Percentiles rank a stretch among this genome's conserved stretches.
Evolutionary conservation across 179 eudicot species (phyloP).

Genomic region (Dionaea muscipula): DNA sequence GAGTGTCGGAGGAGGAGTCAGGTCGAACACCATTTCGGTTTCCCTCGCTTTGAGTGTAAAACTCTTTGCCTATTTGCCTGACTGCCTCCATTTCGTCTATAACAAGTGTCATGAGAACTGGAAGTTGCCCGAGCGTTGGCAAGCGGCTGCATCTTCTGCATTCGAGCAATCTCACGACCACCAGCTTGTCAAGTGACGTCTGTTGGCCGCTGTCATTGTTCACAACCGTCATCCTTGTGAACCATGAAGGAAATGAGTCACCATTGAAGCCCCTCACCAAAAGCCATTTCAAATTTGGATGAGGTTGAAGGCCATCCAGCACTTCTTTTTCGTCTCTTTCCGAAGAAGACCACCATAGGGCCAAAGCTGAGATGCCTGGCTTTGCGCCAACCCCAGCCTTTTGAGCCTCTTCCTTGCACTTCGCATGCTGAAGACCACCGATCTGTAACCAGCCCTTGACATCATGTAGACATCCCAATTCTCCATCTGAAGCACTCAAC

Average conservation of each 20-base stretch:
- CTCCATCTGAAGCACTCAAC: conserved; percentile 6
- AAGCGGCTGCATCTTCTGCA: not conserved
- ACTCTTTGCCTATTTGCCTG: conserved; percentile 1
- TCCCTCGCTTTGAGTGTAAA: not conserved
- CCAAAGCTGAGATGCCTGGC: conserved; percentile 7
- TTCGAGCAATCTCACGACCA: not conserved
- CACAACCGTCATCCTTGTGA: conserved; percentile 2
- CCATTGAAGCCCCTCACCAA: conserved; percentile 4
- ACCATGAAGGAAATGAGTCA: conserved; percentile 4
- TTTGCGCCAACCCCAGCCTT: conserved; percentile 12
- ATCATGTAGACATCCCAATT: conserved; percentile 11
- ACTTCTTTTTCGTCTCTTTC: conserved; percentile 14
- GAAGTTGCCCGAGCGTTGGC: conserved; percentile 6
- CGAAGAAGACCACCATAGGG: not conserved
- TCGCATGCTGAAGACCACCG: conserved; percentile 16
- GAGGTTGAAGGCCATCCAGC: conserved; percentile 21
- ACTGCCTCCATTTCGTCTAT: not conserved
- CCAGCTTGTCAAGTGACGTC: not conserved
- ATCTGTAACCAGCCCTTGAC: conserved; percentile 15
- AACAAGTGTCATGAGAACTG: not conserved
- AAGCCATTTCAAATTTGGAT: conserved; percentile 16
- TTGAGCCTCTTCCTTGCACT: conserved; percentile 15
- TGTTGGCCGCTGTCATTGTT: conserved; percentile 2
- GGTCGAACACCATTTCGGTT: not conserved
- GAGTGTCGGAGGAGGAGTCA: not conserved